Percentiles rank a stretch among this genome's conserved stretches.
These are phyloP conservation scores for Cutaneotrichosporon curvatum DNA, from an alignment of 1,284 basidiomycete species.

Conservation along the genomic window DNA sequence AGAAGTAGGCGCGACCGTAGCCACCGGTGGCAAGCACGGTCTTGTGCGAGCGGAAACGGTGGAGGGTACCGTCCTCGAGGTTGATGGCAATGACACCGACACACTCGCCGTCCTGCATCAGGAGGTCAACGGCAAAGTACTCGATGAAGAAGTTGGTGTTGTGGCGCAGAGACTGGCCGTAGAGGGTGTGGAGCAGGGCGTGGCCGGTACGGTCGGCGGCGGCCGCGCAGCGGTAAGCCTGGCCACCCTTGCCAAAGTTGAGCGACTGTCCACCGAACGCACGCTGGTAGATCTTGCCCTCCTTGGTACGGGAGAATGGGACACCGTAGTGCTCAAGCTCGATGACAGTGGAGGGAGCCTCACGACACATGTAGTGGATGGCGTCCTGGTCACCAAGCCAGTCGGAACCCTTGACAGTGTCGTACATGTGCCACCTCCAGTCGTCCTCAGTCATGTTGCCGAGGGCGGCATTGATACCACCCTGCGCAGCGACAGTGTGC, in stretches of 20 bases:
- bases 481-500: slow-evolving; percentile 98
- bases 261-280: slow-evolving; percentile 99
- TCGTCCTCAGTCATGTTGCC: slow-evolving; percentile 99
- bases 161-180: slow-evolving; percentile 97
- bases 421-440: slow-evolving; percentile 98
- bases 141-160: slow-evolving; percentile 99
- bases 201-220: slow-evolving; percentile 99
- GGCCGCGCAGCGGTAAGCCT: slow-evolving; percentile 97
- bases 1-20: slow-evolving; percentile 98
- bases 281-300: slow-evolving; percentile 99
- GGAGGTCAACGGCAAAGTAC: slow-evolving; percentile 95
- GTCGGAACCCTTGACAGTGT: slow-evolving; percentile 99
- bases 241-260: slow-evolving; percentile 95
- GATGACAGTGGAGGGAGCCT: slow-evolving; percentile 87
- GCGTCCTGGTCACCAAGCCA: slow-evolving; percentile 99
- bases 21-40: slow-evolving; percentile 98
- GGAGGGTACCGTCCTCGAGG: slow-evolving; percentile 98
- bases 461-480: slow-evolving; percentile 97
- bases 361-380: slow-evolving; percentile 98
- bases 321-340: slow-evolving; percentile 99
- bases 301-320: slow-evolving; percentile 96
- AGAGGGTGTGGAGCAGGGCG: slow-evolving; percentile 95
- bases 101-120: slow-evolving; percentile 98
- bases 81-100: slow-evolving; percentile 98
- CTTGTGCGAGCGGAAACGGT: slow-evolving; percentile 97